A percentile compares a stretch with the other conserved stretches of the same genome.
These are phyloP conservation scores for Botryotinia globosa DNA, from an alignment of 2,329 filamentous ascomycete species.

Conservation along the genomic window DNA sequence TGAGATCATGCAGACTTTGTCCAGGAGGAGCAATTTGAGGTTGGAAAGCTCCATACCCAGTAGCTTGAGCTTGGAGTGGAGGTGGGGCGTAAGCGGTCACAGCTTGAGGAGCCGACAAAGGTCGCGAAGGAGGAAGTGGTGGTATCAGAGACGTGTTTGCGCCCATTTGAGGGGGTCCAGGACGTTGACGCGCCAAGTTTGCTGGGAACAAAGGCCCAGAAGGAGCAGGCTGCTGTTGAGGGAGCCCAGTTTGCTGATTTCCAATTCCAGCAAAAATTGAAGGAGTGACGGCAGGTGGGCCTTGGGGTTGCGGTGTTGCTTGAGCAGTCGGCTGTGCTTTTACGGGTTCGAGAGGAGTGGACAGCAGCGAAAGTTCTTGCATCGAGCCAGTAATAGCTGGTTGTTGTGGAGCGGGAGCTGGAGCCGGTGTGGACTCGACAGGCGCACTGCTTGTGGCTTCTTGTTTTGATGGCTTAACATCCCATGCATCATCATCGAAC, in stretches of 20 bases:
- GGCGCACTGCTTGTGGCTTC: conserved; percentile 40
- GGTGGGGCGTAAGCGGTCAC: conserved; percentile 70
- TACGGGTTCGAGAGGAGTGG: conserved; percentile 56
- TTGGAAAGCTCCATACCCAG: conserved; percentile 56
- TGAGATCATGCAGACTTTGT: conserved; percentile 71
- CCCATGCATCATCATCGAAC: conserved; percentile 97
- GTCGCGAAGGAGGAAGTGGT: conserved; percentile 72
- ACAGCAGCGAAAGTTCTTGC: conserved; percentile 64
- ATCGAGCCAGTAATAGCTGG: conserved; percentile 66
- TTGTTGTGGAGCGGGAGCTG: conserved; percentile 43
- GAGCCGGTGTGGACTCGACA: conserved; percentile 39
- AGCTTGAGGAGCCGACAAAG: conserved; percentile 84
- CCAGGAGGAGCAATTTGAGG: conserved; percentile 67
- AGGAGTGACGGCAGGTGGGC: conserved; percentile 52
- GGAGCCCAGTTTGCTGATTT: conserved; percentile 48
- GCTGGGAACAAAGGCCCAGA: conserved; percentile 33
- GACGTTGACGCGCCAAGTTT: conserved; percentile 62
- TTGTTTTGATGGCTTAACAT: conserved; percentile 76
- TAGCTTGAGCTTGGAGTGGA: conserved; percentile 80
- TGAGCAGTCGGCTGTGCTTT: conserved; percentile 39
- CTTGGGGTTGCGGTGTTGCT: conserved; percentile 29
- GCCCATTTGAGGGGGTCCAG: conserved; percentile 64
- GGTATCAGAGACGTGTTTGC: conserved; percentile 61
- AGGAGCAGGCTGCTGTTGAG: conserved; percentile 30
- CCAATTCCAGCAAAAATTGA: conserved; percentile 54